A percentile compares a stretch with the other conserved stretches of the same genome.
These are phyloP conservation scores for Macadamia tetraphylla DNA, from an alignment of 164 flowering plant genomes.

Conservation along the genomic window DNA sequence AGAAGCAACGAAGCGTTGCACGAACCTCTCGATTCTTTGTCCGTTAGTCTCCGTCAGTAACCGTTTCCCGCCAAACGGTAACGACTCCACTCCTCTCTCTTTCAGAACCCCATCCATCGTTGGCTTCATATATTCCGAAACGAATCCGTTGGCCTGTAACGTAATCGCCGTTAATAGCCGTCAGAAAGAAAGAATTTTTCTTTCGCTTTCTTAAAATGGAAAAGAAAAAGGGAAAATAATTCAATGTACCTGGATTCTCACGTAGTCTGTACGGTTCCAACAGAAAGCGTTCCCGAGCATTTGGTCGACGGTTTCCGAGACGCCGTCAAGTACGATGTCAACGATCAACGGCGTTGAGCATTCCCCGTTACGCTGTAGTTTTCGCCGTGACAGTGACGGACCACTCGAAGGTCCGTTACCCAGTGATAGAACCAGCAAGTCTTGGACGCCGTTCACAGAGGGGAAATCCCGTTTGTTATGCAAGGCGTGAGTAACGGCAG, in stretches of 20 bases:
- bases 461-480: conserved; percentile 90
- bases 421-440: conserved; percentile 68
- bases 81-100: conserved; percentile 20
- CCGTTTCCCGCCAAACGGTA: conserved; percentile 24
- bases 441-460: conserved; percentile 73
- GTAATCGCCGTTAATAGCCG: not conserved
- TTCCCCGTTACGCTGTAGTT: conserved; percentile 24
- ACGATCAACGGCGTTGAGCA: conserved; percentile 44
- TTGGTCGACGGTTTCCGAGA: conserved; percentile 71
- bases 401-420: conserved; percentile 55
- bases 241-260: conserved; percentile 16
- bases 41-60: conserved; percentile 16
- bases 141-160: conserved; percentile 17
- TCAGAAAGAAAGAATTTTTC: no score
- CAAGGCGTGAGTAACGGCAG: conserved; percentile 86
- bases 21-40: conserved; percentile 16
- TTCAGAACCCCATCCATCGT: conserved; percentile 10
- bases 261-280: conserved; percentile 41
- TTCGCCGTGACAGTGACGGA: not conserved
- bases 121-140: not conserved
- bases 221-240: not conserved
- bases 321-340: conserved; percentile 63
- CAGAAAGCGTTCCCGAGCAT: conserved; percentile 72
- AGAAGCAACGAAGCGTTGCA: conserved; percentile 11
- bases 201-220: no score